These are phyloP conservation scores for Pneumocystis canis DNA, from an alignment of 1,139 yeast species.

Conservation along the genomic window DNA sequence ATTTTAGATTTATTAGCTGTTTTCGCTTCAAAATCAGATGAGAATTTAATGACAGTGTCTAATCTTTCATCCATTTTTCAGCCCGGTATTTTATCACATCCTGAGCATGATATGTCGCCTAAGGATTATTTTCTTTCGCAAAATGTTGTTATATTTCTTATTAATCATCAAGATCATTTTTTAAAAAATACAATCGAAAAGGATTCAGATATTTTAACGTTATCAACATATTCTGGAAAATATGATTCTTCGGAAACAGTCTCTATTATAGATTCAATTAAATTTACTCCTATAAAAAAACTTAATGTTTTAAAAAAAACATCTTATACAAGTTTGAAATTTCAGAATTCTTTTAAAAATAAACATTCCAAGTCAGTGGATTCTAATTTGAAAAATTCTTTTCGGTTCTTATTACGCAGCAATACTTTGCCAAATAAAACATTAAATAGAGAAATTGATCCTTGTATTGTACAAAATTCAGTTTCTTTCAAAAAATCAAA, in stretches of 20 bases:
- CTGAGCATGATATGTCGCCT: constrained; percentile 82
- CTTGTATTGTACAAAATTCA: background rate
- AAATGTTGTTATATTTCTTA: constrained; percentile 73
- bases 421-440: background rate
- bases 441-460: background rate
- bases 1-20: constrained; percentile 72
- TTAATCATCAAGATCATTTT: constrained; percentile 38
- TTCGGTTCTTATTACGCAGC: background rate
- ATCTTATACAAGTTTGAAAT: background rate
- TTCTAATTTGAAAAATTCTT: background rate
- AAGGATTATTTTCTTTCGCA: constrained; percentile 81
- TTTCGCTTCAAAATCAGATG: constrained; percentile 64
- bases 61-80: constrained; percentile 93
- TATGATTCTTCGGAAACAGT: background rate
- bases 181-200: background rate
- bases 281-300: background rate
- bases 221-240: background rate
- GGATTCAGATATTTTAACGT: background rate
- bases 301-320: background rate
- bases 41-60: constrained; percentile 81
- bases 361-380: background rate
- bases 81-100: constrained; percentile 85
- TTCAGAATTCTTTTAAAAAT: background rate
- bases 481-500: background rate
- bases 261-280: background rate